These are phyloP conservation scores for Cyclocybe aegerita DNA, from an alignment of 768 basidiomycete genomes.

Conservation along the genomic window DNA sequence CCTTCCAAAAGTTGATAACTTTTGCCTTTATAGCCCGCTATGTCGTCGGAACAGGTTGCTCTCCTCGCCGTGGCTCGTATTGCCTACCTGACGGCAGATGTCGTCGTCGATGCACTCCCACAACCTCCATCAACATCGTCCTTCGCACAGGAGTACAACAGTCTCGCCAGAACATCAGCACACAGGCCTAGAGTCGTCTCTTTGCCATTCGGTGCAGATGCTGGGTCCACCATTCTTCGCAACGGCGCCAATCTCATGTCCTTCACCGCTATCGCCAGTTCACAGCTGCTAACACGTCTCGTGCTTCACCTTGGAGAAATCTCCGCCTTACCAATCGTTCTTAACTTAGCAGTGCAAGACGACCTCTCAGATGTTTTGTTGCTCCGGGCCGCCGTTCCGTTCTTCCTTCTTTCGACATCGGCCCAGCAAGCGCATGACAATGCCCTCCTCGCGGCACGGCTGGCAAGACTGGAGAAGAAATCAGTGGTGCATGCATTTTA, in stretches of 20 bases:
- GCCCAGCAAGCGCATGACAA: slow-evolving; percentile 87
- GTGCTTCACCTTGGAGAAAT: slow-evolving; percentile 70
- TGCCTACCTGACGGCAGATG: slow-evolving; percentile 69
- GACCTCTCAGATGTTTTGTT: slow-evolving; percentile 76
- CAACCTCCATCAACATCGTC: slow-evolving; percentile 36
- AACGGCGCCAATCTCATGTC: slow-evolving; percentile 52
- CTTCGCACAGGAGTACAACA: slow-evolving; percentile 39
- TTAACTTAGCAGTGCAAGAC: slow-evolving; percentile 65
- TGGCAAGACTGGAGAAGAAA: slow-evolving; percentile 68
- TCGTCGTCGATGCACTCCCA: slow-evolving; percentile 58
- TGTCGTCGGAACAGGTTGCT: slow-evolving; percentile 25
- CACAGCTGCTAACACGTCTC: slow-evolving; percentile 57
- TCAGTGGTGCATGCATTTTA: slow-evolving; percentile 89
- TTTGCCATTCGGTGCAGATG: slow-evolving; percentile 66
- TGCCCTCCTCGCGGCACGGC: slow-evolving; percentile 78
- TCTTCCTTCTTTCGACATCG: slow-evolving; percentile 76
- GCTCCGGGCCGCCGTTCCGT: slow-evolving; percentile 77
- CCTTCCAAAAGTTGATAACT: background rate
- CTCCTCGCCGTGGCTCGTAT: slow-evolving; percentile 58
- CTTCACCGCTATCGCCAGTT: slow-evolving; percentile 52
- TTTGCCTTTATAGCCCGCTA: slow-evolving; percentile 9
- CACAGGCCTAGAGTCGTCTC: slow-evolving; percentile 44
- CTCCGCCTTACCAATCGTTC: slow-evolving; percentile 60
- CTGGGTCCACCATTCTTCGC: slow-evolving; percentile 54
- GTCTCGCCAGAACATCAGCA: slow-evolving; percentile 31